Percentiles rank a stretch among this genome's conserved stretches.
Conservation (phyloP, 2,329 filamentous ascomycete species). For the Ascochyta fabae region DNA sequence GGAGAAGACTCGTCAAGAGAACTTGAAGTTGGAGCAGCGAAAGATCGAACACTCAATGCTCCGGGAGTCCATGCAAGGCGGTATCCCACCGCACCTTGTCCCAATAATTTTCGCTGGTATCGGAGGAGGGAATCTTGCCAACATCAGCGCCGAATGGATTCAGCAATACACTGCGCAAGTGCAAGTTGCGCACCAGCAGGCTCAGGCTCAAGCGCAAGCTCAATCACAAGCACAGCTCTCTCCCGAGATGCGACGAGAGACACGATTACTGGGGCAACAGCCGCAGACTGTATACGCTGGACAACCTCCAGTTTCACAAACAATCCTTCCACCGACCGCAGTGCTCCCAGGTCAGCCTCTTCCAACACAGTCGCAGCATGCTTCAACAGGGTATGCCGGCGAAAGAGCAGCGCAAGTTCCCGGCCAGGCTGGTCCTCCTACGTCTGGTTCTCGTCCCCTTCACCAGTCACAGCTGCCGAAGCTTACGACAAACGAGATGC, state of each 20-base stretch:
- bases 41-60: constrained; percentile 61
- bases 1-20: constrained; percentile 60
- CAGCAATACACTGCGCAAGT: constrained; percentile 58
- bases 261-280: constrained; percentile 51
- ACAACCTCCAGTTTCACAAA: constrained; percentile 40
- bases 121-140: constrained; percentile 56
- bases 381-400: constrained; percentile 40
- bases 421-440: constrained; percentile 42
- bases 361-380: constrained; percentile 47
- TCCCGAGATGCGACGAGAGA: constrained; percentile 52
- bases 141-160: constrained; percentile 57
- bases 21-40: constrained; percentile 57
- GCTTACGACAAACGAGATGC: constrained; percentile 61
- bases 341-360: constrained; percentile 49
- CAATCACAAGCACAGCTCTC: constrained; percentile 50
- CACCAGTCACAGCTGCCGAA: constrained; percentile 57
- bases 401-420: constrained; percentile 41
- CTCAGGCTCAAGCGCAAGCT: constrained; percentile 50
- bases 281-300: constrained; percentile 41
- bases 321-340: constrained; percentile 41
- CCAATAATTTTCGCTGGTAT: constrained; percentile 62
- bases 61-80: constrained; percentile 59
- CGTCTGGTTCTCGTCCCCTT: constrained; percentile 54
- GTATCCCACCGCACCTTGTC: constrained; percentile 59
- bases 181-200: constrained; percentile 53